A percentile compares a stretch with the other conserved stretches of the same genome.
Conservation (phyloP, 1,284 basidiomycete genomes). For the Porogramme epimiltina region DNA sequence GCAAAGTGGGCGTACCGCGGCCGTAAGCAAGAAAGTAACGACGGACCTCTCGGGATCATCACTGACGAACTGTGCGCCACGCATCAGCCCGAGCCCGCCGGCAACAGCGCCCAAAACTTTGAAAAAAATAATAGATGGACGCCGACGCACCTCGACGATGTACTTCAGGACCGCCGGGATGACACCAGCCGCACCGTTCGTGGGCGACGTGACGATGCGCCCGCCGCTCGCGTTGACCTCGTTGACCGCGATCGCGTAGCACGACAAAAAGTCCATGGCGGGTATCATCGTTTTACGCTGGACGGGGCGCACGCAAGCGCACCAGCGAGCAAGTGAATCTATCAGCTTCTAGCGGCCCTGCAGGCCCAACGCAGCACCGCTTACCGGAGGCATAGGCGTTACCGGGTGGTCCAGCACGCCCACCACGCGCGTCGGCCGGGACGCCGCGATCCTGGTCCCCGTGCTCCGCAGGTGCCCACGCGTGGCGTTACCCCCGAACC, state of each 20-base stretch:
- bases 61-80: constrained; percentile 66
- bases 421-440: constrained; percentile 56
- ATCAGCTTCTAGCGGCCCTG: not conserved
- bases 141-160: constrained; percentile 73
- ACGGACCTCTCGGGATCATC: constrained; percentile 88
- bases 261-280: constrained; percentile 92
- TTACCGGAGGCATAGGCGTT: constrained; percentile 78
- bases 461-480: too few species aligned
- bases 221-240: constrained; percentile 92
- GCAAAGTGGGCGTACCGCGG: constrained; percentile 53
- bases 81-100: not conserved
- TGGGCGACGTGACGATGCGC: constrained; percentile 93
- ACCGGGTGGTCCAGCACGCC: constrained; percentile 85
- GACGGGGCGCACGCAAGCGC: too few species aligned
- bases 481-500: too few species aligned
- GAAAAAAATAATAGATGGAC: not conserved
- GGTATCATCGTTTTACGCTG: constrained; percentile 86
- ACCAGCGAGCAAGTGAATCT: too few species aligned
- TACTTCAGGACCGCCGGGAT: constrained; percentile 93
- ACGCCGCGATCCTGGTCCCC: constrained; percentile 9
- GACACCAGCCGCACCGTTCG: constrained; percentile 82
- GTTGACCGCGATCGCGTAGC: constrained; percentile 91
- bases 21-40: constrained; percentile 84
- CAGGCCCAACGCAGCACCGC: constrained; percentile 28
- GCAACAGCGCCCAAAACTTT: not conserved